Conservation (phyloP, 164 flowering plant species). For the Platanus orientalis region DNA sequence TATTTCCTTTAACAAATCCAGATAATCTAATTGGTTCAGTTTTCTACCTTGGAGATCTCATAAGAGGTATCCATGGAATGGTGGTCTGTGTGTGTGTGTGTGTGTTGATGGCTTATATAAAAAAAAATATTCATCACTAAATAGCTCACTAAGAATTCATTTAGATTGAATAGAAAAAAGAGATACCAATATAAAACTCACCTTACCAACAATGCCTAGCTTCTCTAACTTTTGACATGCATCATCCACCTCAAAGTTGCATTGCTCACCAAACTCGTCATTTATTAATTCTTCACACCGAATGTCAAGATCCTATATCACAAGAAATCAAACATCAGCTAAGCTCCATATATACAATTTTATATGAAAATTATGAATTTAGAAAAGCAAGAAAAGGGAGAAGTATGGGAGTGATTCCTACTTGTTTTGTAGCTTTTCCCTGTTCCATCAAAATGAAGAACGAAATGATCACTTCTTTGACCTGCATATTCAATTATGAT, state of each 20-base stretch:
- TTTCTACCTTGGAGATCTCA: no score
- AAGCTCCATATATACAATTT: background rate
- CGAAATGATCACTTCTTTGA: constrained; percentile 71
- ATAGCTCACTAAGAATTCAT: background rate
- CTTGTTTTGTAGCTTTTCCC: constrained; percentile 64
- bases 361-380: background rate
- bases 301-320: constrained; percentile 52
- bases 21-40: no score
- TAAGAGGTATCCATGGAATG: no score
- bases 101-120: no score
- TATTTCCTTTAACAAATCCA: no score
- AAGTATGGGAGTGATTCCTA: constrained; percentile 8
- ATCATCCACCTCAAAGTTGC: constrained; percentile 89
- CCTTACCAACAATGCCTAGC: constrained; percentile 76
- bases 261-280: constrained; percentile 59
- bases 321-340: constrained; percentile 1
- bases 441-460: constrained; percentile 75
- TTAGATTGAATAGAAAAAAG: background rate
- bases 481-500: constrained; percentile 38
- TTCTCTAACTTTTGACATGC: constrained; percentile 85
- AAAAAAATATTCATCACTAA: no score
- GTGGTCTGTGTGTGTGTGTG: no score
- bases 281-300: constrained; percentile 65
- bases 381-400: background rate
- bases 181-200: constrained; percentile 26